Percentiles rank a stretch among this genome's conserved stretches.
Conservation (phyloP, 306 rosid species). For the Urtica urens region DNA sequence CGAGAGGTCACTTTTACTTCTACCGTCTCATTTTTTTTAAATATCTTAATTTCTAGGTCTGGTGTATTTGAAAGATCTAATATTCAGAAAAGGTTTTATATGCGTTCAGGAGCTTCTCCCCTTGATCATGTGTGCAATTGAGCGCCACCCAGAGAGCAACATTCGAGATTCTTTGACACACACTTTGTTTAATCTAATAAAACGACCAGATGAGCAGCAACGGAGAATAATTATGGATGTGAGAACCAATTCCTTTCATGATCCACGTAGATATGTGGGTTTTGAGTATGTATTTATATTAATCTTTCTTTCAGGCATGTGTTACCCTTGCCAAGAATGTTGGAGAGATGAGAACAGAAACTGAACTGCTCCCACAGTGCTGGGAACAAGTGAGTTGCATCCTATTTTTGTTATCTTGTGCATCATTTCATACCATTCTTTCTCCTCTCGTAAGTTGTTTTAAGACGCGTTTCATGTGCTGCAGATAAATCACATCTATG, state of each 20-base stretch:
- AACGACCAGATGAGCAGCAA: conserved; percentile 95
- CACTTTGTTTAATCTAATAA: conserved; percentile 88
- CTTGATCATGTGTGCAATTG: conserved; percentile 90
- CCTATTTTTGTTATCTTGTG: not conserved
- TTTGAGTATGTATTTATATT: conserved; percentile 11
- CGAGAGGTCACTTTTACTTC: conserved; percentile 60
- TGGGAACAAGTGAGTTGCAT: conserved; percentile 85
- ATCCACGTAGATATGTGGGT: conserved; percentile 3
- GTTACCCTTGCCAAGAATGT: conserved; percentile 87
- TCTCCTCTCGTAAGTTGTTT: conserved; percentile 15
- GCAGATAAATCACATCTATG: conserved; percentile 89
- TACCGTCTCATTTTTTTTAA: not conserved
- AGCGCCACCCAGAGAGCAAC: conserved; percentile 91
- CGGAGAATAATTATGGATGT: conserved; percentile 95
- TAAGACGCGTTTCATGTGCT: conserved; percentile 15
- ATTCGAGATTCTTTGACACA: conserved; percentile 95
- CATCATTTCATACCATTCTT: conserved; percentile 10
- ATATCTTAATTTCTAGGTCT: not conserved
- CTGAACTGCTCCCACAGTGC: conserved; percentile 95
- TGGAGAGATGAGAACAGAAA: conserved; percentile 98
- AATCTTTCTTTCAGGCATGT: conserved; percentile 60
- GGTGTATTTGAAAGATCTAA: too few species aligned
- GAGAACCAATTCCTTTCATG: conserved; percentile 17
- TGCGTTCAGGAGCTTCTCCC: conserved; percentile 87
- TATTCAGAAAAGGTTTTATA: conserved; percentile 14